A percentile compares a stretch with the other conserved stretches of the same genome.
These are phyloP conservation scores for Lasiosphaeria miniovina DNA, from an alignment of 495 filamentous ascomycete species.

Conservation along the genomic window DNA sequence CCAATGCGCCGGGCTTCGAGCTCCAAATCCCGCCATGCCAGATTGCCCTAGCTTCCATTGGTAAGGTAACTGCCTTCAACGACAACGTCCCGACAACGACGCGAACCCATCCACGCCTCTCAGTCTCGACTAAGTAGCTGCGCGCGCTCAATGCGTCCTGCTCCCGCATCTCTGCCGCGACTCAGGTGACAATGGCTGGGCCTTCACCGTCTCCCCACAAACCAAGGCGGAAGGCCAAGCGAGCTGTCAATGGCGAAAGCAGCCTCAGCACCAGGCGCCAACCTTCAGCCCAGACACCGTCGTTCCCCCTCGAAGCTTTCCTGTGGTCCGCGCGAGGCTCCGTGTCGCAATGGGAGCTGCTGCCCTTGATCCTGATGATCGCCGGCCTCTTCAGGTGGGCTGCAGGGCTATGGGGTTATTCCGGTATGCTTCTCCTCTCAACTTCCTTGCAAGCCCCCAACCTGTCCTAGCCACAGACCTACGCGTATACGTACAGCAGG, in stretches of 20 bases:
- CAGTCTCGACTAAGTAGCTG: not conserved
- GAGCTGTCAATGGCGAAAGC: conserved; percentile 28
- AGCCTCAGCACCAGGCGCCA: conserved; percentile 23
- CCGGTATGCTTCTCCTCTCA: conserved; percentile 54
- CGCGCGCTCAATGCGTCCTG: conserved; percentile 23
- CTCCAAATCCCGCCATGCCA: not conserved
- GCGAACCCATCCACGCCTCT: conserved; percentile 1
- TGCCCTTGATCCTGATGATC: conserved; percentile 83
- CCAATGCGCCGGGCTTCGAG: too few species aligned
- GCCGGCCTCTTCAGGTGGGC: conserved; percentile 93
- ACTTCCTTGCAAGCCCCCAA: not conserved
- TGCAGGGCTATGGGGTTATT: conserved; percentile 89
- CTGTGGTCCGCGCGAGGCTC: conserved; percentile 84
- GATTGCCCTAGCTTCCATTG: not conserved
- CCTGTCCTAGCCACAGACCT: too few species aligned
- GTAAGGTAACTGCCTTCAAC: too few species aligned
- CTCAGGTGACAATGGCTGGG: conserved; percentile 41
- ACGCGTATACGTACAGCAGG: not conserved
- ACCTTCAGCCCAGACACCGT: conserved; percentile 39
- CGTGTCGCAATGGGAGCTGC: conserved; percentile 87
- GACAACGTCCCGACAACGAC: not conserved
- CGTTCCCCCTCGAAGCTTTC: conserved; percentile 86
- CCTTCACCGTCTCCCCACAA: conserved; percentile 47
- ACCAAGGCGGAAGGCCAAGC: conserved; percentile 49
- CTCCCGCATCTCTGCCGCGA: conserved; percentile 10